These are phyloP conservation scores for Neoarthrinium moseri DNA, from an alignment of 2,329 filamentous ascomycete genomes.

Conservation along the genomic window DNA sequence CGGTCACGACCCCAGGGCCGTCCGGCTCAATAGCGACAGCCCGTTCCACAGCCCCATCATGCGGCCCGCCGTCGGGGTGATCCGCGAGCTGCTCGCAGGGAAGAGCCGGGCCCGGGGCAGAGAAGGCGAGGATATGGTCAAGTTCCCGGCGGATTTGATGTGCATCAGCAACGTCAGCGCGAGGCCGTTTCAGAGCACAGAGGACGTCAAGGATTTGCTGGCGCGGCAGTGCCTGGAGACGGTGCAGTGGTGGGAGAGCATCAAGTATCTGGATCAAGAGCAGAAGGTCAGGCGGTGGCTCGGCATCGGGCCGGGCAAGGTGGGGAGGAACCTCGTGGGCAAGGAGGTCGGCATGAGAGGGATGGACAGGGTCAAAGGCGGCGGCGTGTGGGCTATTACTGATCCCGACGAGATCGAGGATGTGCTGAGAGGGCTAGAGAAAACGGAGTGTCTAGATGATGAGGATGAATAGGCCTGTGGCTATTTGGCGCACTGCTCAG, in stretches of 20 bases:
- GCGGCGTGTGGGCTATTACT: constrained; percentile 89
- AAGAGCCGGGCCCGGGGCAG: constrained; percentile 53
- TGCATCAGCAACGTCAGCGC: constrained; percentile 88
- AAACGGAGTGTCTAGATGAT: constrained; percentile 55
- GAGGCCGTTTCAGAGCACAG: constrained; percentile 69
- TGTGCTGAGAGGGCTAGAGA: constrained; percentile 62
- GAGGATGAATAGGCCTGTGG: constrained; percentile 40
- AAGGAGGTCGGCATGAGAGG: constrained; percentile 90
- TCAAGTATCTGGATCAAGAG: constrained; percentile 83
- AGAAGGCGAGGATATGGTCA: constrained; percentile 63
- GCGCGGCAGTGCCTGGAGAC: constrained; percentile 86
- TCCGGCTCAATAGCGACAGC: constrained; percentile 81
- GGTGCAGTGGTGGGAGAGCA: constrained; percentile 91
- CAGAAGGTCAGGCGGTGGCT: constrained; percentile 81
- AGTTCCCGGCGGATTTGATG: constrained; percentile 71
- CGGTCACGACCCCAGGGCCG: constrained; percentile 86
- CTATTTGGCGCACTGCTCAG: too few species aligned
- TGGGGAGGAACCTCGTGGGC: constrained; percentile 87
- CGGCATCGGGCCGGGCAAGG: constrained; percentile 90
- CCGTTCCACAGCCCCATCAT: constrained; percentile 93
- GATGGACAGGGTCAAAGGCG: constrained; percentile 77
- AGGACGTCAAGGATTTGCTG: constrained; percentile 75
- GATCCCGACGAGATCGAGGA: constrained; percentile 76
- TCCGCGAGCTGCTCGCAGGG: constrained; percentile 65
- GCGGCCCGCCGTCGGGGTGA: constrained; percentile 75